Conservation (phyloP, 495 filamentous ascomycete species). For the Penicillium lividum region DNA sequence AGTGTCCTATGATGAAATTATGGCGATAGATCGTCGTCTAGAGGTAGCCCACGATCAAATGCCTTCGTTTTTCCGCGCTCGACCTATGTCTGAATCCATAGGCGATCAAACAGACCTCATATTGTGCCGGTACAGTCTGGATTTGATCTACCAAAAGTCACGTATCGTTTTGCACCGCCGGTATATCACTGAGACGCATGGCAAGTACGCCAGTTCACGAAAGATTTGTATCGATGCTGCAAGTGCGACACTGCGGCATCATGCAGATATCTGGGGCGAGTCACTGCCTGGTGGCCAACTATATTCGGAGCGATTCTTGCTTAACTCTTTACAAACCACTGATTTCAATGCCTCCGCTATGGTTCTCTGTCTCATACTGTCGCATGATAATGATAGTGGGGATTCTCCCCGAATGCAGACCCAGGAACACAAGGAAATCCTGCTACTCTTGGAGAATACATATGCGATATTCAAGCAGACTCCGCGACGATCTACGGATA, state of each 20-base stretch:
- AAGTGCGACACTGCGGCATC: conserved; percentile 70
- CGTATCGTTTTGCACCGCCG: conserved; percentile 82
- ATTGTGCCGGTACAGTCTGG: conserved; percentile 77
- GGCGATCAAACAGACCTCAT: conserved; percentile 75
- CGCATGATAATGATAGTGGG: conserved; percentile 24
- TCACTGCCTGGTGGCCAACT: conserved; percentile 71
- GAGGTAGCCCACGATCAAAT: conserved; percentile 66
- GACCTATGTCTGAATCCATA: conserved; percentile 68
- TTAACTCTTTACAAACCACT: conserved; percentile 73
- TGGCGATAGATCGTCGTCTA: conserved; percentile 72
- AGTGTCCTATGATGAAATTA: conserved; percentile 74
- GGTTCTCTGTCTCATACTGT: conserved; percentile 80
- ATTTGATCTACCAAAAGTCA: conserved; percentile 80
- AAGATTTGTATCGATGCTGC: conserved; percentile 78
- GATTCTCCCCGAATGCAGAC: conserved; percentile 4
- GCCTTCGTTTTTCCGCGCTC: conserved; percentile 69
- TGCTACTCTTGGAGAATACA: conserved; percentile 66
- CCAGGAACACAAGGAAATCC: conserved; percentile 59
- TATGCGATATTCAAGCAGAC: conserved; percentile 70
- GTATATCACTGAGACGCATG: conserved; percentile 69
- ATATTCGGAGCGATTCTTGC: conserved; percentile 70
- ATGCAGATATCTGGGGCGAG: conserved; percentile 75
- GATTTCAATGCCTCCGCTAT: conserved; percentile 90
- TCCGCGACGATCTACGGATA: conserved; percentile 69
- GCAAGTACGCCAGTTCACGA: conserved; percentile 80